Evolutionary conservation across 2,329 filamentous ascomycete species (phyloP).

Genomic region (Blastomyces silverae): DNA sequence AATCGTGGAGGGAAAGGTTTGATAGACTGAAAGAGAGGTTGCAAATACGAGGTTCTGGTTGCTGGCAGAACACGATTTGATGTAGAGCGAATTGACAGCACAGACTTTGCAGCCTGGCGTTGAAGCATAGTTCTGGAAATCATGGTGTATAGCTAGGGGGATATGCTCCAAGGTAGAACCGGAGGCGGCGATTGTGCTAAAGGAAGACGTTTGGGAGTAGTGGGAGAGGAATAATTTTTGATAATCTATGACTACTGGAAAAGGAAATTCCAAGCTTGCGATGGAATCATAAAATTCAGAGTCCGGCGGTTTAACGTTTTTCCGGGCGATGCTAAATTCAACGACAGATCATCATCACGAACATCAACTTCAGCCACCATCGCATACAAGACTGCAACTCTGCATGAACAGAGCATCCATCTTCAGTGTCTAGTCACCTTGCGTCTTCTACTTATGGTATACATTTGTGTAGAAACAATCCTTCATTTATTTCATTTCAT

Average conservation of each 20-base stretch:
- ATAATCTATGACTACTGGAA: background rate
- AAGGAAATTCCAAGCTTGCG: slow-evolving; percentile 8
- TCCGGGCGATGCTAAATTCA: slow-evolving; percentile 5
- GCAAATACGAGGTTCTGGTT: slow-evolving; percentile 32
- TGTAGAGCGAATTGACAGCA: slow-evolving; percentile 30
- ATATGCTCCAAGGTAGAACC: background rate
- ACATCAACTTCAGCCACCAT: too few relatives aligned
- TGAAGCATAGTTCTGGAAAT: slow-evolving; percentile 40
- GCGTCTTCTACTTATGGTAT: background rate
- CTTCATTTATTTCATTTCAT: background rate
- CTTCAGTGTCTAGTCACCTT: background rate
- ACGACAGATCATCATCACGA: too few relatives aligned
- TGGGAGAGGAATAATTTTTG: background rate
- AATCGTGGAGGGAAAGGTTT: slow-evolving; percentile 32
- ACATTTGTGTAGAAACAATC: background rate
- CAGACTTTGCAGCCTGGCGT: slow-evolving; percentile 35
- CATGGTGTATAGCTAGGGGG: slow-evolving; percentile 26
- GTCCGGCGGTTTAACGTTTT: background rate
- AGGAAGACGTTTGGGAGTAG: background rate
- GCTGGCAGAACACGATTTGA: slow-evolving; percentile 31
- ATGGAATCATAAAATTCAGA: slow-evolving; percentile 11
- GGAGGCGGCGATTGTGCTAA: background rate
- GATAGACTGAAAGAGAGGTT: slow-evolving; percentile 26
- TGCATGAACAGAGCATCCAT: background rate
- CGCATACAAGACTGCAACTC: background rate